Percentiles rank a stretch among this genome's conserved stretches.
Conservation (phyloP, 2,329 filamentous ascomycete genomes). For the Alternaria alternata region DNA sequence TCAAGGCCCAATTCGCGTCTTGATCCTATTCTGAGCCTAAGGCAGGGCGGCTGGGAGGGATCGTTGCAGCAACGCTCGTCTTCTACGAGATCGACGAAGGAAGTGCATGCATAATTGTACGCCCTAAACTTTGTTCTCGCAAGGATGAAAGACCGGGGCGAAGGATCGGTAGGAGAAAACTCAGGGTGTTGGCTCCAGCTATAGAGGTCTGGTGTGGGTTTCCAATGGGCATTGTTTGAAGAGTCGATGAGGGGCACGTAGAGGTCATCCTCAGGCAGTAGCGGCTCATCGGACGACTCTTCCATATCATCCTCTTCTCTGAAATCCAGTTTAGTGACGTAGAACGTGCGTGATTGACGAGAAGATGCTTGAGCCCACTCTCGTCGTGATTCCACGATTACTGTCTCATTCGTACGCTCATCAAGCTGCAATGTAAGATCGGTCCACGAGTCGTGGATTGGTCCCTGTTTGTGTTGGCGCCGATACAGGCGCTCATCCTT, state of each 20-base stretch:
- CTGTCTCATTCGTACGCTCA: slow-evolving; percentile 64
- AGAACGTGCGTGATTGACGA: slow-evolving; percentile 70
- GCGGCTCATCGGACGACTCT: slow-evolving; percentile 10
- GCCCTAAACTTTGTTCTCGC: slow-evolving; percentile 63
- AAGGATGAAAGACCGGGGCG: slow-evolving; percentile 58
- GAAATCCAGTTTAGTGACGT: slow-evolving; percentile 65
- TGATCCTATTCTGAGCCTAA: slow-evolving; percentile 62
- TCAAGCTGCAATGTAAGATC: slow-evolving; percentile 69
- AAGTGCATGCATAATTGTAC: slow-evolving; percentile 62
- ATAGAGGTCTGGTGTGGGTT: slow-evolving; percentile 47
- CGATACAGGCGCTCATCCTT: slow-evolving; percentile 66
- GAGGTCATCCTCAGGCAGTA: slow-evolving; percentile 43
- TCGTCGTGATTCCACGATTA: slow-evolving; percentile 72
- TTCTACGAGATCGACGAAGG: slow-evolving; percentile 69
- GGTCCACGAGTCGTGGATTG: slow-evolving; percentile 78
- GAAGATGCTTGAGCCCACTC: slow-evolving; percentile 69
- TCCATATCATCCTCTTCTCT: background rate
- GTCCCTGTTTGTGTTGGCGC: slow-evolving; percentile 72
- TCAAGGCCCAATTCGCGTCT: slow-evolving; percentile 49
- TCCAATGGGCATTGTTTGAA: slow-evolving; percentile 51
- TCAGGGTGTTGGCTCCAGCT: slow-evolving; percentile 59
- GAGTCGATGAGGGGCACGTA: slow-evolving; percentile 34
- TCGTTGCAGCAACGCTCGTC: slow-evolving; percentile 53
- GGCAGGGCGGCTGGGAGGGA: slow-evolving; percentile 41
- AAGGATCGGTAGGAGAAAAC: slow-evolving; percentile 55